Conservation (phyloP, 2,329 filamentous ascomycete genomes). For the Sordariomycetes sp. region DNA sequence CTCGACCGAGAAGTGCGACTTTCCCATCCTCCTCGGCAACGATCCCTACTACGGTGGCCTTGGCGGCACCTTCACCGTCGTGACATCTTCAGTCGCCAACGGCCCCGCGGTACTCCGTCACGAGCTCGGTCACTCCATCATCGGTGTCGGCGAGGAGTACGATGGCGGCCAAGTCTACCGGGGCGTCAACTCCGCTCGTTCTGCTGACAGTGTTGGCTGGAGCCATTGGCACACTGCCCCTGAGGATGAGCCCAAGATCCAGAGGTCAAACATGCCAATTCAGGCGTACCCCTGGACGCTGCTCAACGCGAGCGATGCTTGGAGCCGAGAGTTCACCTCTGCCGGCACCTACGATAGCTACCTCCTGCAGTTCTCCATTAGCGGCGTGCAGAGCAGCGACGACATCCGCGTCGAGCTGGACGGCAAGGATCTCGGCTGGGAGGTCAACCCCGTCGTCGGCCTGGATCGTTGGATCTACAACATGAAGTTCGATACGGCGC, state of each 20-base stretch:
- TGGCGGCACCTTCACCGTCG: conserved; percentile 18
- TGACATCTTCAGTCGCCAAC: conserved; percentile 15
- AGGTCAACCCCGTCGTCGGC: conserved; percentile 14
- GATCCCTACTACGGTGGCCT: conserved; percentile 18
- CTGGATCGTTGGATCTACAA: conserved; percentile 19
- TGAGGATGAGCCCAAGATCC: conserved; percentile 13
- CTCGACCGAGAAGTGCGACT: conserved; percentile 19
- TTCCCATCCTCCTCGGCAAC: conserved; percentile 19
- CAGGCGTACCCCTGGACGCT: conserved; percentile 21
- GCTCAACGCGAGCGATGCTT: conserved; percentile 15
- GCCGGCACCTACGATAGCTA: conserved; percentile 16
- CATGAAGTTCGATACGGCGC: conserved; percentile 12
- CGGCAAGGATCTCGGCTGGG: conserved; percentile 17
- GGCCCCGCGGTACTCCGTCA: conserved; percentile 18
- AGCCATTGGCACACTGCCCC: conserved; percentile 17
- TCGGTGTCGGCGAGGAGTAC: conserved; percentile 24
- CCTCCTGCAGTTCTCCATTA: conserved; percentile 18
- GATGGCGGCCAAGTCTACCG: conserved; percentile 16
- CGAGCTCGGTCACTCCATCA: conserved; percentile 20
- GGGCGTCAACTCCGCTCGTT: conserved; percentile 16
- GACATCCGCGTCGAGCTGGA: conserved; percentile 17
- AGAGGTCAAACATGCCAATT: conserved; percentile 19
- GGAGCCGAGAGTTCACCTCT: conserved; percentile 15
- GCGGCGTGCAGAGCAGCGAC: conserved; percentile 14
- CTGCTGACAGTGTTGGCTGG: conserved; percentile 12